These are phyloP conservation scores for Lipomyces sp. DNA, from an alignment of 805 yeast species.

Conservation along the genomic window DNA sequence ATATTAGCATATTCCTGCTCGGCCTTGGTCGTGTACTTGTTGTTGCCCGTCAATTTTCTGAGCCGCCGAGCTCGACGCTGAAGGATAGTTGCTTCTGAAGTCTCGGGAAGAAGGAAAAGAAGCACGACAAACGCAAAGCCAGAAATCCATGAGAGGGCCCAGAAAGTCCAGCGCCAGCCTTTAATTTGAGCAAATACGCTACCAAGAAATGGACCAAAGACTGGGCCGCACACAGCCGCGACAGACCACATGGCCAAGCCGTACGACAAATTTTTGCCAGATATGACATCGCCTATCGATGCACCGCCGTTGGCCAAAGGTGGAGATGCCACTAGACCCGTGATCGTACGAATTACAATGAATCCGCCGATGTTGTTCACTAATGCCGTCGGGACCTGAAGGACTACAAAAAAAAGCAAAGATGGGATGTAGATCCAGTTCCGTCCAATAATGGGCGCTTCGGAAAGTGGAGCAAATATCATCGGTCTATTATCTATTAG, in stretches of 20 bases:
- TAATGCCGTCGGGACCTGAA: slow-evolving; percentile 62
- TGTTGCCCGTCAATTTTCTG: slow-evolving; percentile 51
- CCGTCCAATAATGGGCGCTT: slow-evolving; percentile 59
- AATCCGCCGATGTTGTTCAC: slow-evolving; percentile 56
- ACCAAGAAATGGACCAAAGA: slow-evolving; percentile 61
- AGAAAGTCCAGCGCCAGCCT: slow-evolving; percentile 53
- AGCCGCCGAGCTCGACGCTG: slow-evolving; percentile 56
- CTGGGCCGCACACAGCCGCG: slow-evolving; percentile 50
- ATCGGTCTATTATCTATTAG: slow-evolving; percentile 53
- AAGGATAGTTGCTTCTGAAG: slow-evolving; percentile 54
- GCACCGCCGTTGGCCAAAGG: slow-evolving; percentile 65
- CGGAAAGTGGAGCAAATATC: slow-evolving; percentile 63
- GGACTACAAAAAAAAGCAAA: slow-evolving; percentile 52
- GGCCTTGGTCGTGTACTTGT: not conserved
- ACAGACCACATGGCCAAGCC: slow-evolving; percentile 33
- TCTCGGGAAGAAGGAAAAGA: slow-evolving; percentile 56
- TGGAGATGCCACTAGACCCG: slow-evolving; percentile 63
- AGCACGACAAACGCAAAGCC: slow-evolving; percentile 49
- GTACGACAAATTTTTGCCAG: slow-evolving; percentile 51
- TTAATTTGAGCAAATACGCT: slow-evolving; percentile 52
- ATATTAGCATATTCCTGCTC: slow-evolving; percentile 11
- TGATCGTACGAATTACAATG: slow-evolving; percentile 54
- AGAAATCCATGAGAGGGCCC: slow-evolving; percentile 45
- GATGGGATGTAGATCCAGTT: slow-evolving; percentile 55
- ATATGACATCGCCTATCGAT: slow-evolving; percentile 55